phyloP scores from a whole-genome alignment of 1,284 basidiomycete species.

The Inonotus obliquus region DNA sequence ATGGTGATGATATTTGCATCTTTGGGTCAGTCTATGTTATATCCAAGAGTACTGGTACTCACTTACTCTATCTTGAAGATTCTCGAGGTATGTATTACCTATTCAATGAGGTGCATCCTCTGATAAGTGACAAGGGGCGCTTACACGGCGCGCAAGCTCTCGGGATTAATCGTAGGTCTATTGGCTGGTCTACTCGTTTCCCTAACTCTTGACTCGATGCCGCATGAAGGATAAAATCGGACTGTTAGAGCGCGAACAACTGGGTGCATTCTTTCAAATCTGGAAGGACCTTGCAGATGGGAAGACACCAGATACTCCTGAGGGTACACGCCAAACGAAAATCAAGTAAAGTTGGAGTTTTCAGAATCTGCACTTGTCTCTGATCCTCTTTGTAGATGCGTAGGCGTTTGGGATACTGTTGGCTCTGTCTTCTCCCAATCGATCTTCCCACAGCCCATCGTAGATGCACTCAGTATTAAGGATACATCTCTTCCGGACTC shows the following conservation, averaged over 20 bases:
- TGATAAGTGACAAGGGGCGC: constrained; percentile 20
- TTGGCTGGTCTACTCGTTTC: not conserved
- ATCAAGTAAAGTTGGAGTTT: constrained; percentile 17
- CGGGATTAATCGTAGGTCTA: constrained; percentile 23
- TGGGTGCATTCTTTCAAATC: constrained; percentile 22
- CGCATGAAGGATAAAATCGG: constrained; percentile 21
- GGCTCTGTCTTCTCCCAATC: constrained; percentile 20
- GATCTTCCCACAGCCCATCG: not conserved
- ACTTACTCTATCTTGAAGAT: constrained; percentile 1
- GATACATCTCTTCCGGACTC: constrained; percentile 23
- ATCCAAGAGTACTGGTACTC: not conserved
- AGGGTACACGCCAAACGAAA: constrained; percentile 15
- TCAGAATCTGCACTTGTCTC: not conserved
- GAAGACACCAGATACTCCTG: constrained; percentile 15
- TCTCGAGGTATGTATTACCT: constrained; percentile 14
- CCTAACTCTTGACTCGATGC: not conserved
- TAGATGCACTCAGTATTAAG: constrained; percentile 24
- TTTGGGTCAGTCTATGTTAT: constrained; percentile 22
- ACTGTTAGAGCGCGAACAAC: constrained; percentile 16
- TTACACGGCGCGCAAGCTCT: constrained; percentile 25
- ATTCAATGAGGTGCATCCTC: not conserved
- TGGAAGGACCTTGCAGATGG: constrained; percentile 21
- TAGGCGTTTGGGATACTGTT: constrained; percentile 30
- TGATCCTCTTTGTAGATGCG: constrained; percentile 19
- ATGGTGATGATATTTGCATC: constrained; percentile 25